Evolutionary conservation across 768 basidiomycete genomes (phyloP).

Genomic region (Lentinula aciculospora): DNA sequence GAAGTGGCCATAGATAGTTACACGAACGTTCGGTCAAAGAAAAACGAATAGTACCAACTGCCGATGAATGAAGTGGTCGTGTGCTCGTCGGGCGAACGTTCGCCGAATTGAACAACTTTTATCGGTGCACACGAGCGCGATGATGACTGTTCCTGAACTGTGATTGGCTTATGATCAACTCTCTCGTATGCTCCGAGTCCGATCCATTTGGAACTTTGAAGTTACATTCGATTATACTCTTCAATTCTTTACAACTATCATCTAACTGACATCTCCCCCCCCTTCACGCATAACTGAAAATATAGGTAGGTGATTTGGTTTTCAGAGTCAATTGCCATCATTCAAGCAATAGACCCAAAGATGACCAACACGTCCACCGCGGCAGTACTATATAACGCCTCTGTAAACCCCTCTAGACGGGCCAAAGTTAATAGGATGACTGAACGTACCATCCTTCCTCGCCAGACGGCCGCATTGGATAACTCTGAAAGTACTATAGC

Average conservation of each 20-base stretch:
- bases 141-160: neutral
- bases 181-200: neutral
- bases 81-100: neutral
- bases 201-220: neutral
- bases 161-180: neutral
- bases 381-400: neutral
- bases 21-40: neutral
- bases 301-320: neutral
- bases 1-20: neutral
- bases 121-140: neutral
- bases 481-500: neutral
- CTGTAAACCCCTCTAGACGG: neutral
- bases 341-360: neutral
- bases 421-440: neutral
- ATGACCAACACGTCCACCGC: neutral
- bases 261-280: neutral
- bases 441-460: conserved; percentile 1
- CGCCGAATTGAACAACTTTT: neutral
- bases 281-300: too few relatives aligned
- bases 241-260: neutral
- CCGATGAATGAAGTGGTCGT: neutral
- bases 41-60: neutral
- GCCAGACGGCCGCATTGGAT: neutral
- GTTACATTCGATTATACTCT: neutral
- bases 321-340: neutral